Conservation (phyloP, 2,329 filamentous ascomycete genomes). For the Diaporthe sp. region DNA sequence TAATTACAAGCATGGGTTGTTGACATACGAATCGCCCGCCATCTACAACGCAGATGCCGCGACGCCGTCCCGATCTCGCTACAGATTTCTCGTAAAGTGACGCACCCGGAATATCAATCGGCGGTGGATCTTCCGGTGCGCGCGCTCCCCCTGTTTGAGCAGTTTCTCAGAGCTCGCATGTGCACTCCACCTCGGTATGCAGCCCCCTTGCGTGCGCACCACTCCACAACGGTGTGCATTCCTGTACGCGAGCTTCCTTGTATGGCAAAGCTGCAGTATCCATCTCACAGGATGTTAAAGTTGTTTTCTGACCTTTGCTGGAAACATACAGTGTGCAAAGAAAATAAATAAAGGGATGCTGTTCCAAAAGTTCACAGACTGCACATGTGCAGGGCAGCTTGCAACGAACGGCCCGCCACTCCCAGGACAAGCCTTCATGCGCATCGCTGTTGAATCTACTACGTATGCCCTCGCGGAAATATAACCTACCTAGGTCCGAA, state of each 20-base stretch:
- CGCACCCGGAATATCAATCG: not conserved
- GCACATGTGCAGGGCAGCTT: not conserved
- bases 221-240: not conserved
- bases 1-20: not conserved
- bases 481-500: not conserved
- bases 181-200: not conserved
- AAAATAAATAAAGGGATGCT: not conserved
- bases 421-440: not conserved
- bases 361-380: not conserved
- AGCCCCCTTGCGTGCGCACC: not conserved
- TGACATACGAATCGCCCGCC: not conserved
- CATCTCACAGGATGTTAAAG: too few relatives aligned
- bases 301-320: not conserved
- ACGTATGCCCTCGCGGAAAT: not conserved
- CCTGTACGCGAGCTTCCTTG: not conserved
- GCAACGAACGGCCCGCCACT: not conserved
- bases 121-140: not conserved
- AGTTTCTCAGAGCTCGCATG: not conserved
- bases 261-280: not conserved
- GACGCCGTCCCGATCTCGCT: not conserved
- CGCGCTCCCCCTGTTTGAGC: conserved; percentile 7
- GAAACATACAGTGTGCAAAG: too few relatives aligned
- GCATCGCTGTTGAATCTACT: not conserved
- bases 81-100: not conserved
- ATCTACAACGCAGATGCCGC: not conserved